phyloP scores from a whole-genome alignment of 2,329 filamentous ascomycete species.

The Dryadomyces sulphureus region DNA sequence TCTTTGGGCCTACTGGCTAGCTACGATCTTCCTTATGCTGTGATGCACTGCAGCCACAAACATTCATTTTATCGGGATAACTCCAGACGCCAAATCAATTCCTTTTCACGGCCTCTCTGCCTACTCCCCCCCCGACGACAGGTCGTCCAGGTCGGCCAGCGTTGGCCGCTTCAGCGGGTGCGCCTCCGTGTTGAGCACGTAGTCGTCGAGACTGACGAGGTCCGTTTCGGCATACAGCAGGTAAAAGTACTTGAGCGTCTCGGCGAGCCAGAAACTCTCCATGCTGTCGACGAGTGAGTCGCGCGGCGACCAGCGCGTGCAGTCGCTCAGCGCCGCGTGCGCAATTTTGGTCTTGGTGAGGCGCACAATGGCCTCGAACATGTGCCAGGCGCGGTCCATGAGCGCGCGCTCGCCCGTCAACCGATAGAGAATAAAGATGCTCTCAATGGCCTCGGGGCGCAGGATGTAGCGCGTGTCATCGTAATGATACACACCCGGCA shows the following conservation, averaged over 20 bases:
- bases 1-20: no score
- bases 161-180: constrained; percentile 22
- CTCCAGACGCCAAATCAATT: no score
- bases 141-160: neutral
- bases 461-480: constrained; percentile 28
- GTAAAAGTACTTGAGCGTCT: constrained; percentile 69
- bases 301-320: constrained; percentile 4
- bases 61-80: no score
- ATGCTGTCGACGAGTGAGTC: constrained; percentile 1
- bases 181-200: constrained; percentile 47
- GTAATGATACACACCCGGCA: constrained; percentile 38
- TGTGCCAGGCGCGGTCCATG: constrained; percentile 30
- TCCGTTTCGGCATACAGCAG: constrained; percentile 52
- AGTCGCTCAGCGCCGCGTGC: constrained; percentile 26
- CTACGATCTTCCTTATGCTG: no score
- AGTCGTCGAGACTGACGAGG: constrained; percentile 53
- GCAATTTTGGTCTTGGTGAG: constrained; percentile 28
- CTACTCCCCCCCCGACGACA: neutral
- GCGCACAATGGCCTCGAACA: constrained; percentile 28
- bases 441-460: constrained; percentile 37
- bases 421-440: constrained; percentile 35
- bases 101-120: no score
- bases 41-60: no score
- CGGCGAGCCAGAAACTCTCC: constrained; percentile 55
- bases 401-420: constrained; percentile 29